Conservation (phyloP, 1,284 basidiomycete species). For the Rhodotorula sp. region DNA sequence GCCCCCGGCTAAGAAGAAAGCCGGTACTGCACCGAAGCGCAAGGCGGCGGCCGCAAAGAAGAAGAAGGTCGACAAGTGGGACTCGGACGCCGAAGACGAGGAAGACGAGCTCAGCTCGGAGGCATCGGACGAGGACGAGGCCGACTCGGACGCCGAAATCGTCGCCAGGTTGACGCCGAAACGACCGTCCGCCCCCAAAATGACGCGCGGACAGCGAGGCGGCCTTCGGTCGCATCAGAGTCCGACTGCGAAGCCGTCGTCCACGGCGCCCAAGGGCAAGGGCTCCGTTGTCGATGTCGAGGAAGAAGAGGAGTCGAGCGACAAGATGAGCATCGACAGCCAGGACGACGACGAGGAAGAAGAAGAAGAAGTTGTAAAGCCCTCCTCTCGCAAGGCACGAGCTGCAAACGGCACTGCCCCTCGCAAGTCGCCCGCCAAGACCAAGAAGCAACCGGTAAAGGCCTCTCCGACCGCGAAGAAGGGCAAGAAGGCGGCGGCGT, state of each 20-base stretch:
- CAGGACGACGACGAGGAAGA: too few relatives aligned
- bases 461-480: constrained; percentile 1
- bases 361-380: too few relatives aligned
- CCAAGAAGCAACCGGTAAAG: not conserved
- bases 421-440: not conserved
- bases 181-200: constrained; percentile 6
- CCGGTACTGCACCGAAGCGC: not conserved
- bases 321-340: too few relatives aligned
- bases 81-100: constrained; percentile 7
- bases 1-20: not conserved
- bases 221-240: constrained; percentile 9
- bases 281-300: constrained; percentile 9
- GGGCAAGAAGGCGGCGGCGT: not conserved
- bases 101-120: constrained; percentile 1
- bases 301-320: too few relatives aligned
- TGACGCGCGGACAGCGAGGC: constrained; percentile 2
- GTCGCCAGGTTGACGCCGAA: constrained; percentile 7
- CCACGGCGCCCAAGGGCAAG: not conserved
- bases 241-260: not conserved
- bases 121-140: constrained; percentile 13
- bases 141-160: constrained; percentile 19
- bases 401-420: too few relatives aligned
- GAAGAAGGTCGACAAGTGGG: constrained; percentile 16
- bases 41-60: not conserved
- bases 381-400: too few relatives aligned